phyloP scores from a whole-genome alignment of 345 rosid genomes.

The Nasturtium officinale region DNA sequence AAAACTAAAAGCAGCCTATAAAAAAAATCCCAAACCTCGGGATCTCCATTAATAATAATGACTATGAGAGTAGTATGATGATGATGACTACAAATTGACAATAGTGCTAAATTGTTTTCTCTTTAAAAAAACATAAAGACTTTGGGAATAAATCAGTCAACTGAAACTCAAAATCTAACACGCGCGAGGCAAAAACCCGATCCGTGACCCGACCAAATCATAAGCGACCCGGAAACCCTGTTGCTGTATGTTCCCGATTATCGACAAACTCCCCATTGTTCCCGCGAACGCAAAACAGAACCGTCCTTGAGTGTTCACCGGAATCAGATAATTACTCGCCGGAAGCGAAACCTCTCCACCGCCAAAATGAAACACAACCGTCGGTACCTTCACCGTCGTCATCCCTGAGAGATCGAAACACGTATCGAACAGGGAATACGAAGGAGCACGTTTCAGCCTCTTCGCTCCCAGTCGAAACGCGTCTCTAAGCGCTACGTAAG shows the following conservation, averaged over 20 bases:
- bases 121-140: not conserved
- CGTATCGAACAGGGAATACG: conserved; percentile 73
- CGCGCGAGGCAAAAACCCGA: conserved; percentile 83
- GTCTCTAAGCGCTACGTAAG: conserved; percentile 63
- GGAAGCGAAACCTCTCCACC: conserved; percentile 77
- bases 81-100: not conserved
- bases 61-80: conserved; percentile 16
- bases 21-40: not conserved
- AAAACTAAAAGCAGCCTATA: not conserved
- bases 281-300: conserved; percentile 99
- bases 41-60: conserved; percentile 20
- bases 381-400: conserved; percentile 73
- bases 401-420: conserved; percentile 72
- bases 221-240: conserved; percentile 89
- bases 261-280: conserved; percentile 77
- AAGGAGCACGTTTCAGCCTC: conserved; percentile 54
- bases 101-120: not conserved
- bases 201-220: conserved; percentile 70
- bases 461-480: conserved; percentile 59
- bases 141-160: conserved; percentile 29
- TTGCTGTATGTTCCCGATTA: conserved; percentile 91
- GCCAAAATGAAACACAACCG: conserved; percentile 67
- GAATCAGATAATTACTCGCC: conserved; percentile 83
- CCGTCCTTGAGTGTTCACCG: conserved; percentile 69
- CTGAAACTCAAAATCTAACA: conserved; percentile 47